Base-by-base conservation (phyloP, 371 early-diverging fungal species). In the Dinochytrium kinnereticum region DNA sequence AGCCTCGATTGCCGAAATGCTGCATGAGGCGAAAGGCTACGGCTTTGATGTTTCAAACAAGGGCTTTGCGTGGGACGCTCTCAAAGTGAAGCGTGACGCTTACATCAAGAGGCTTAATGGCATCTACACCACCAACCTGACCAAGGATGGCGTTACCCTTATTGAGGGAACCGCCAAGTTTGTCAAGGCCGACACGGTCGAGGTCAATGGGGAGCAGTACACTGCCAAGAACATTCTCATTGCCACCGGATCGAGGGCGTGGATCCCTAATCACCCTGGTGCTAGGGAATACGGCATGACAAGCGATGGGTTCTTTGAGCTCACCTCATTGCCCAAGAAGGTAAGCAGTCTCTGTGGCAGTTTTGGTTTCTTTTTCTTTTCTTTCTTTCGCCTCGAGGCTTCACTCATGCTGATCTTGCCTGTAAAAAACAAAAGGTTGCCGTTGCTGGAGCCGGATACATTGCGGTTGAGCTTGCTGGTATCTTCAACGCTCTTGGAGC, bases 381-480 rank as follows among this genome's bases (percentile, higher is more conserved):
- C 24, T 2, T 13, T 44, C 49, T 44, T 44, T 44, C 21, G 49
- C 13, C 10, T 44, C 49, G 49, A 10, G 21, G 49, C 49, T 13
- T 13, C 21, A 44, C 10, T 21, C 49, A 15, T 59, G 13, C 59
- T 38, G 26, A 24, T 34, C 38, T 34, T 67, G n/a, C n/a, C n/a
- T n/a, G n/a, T n/a, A n/a, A n/a, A n/a, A n/a, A n/a, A n/a, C n/a
- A n/a, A n/a, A n/a, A 74, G 57, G 82, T 82, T 19, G 82, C 82
- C 34, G 26, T 85, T 24, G 81, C 78, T 26, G 86, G 86, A 26
- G 86, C 82, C 1, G 86, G 89, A 19, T 95, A 99, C 82, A 99
- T 99, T 82, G 98, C 95, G 64, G 85, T 98, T 55, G 99, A 99
- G 81, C 86, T 98, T 30, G 97, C 98, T 1, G 97, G 97, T 50